Percentiles rank a stretch among this genome's conserved stretches.
Evolutionary conservation across 1,284 basidiomycete species (phyloP).

Genomic region (Veloboletus limbatus): DNA sequence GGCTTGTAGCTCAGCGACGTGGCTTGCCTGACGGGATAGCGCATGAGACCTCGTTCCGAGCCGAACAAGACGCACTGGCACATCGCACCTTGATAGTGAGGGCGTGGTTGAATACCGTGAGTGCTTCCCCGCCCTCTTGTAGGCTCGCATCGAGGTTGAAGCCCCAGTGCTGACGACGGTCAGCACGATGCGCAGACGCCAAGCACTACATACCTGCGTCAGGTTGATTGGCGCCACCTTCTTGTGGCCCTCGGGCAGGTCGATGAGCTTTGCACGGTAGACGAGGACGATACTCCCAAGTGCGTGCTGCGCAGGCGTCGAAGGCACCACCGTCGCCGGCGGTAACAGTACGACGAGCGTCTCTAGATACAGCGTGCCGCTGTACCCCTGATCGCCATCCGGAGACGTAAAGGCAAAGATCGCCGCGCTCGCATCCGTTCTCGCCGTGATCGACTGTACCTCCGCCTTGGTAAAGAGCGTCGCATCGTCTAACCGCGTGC

Average conservation of each 20-base stretch:
- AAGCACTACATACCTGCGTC: conserved; percentile 51
- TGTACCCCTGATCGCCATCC: conserved; percentile 68
- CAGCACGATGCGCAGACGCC: not conserved
- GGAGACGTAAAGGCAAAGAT: conserved; percentile 59
- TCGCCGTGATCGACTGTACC: conserved; percentile 34
- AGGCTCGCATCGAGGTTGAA: conserved; percentile 75
- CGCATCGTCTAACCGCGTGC: conserved; percentile 41
- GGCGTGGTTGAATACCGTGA: conserved; percentile 54
- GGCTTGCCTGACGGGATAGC: conserved; percentile 43
- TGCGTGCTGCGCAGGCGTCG: conserved; percentile 40
- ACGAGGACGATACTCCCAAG: conserved; percentile 63
- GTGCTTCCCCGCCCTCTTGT: conserved; percentile 38
- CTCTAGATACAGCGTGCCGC: conserved; percentile 58
- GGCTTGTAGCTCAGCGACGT: conserved; percentile 50
- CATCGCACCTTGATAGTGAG: conserved; percentile 54
- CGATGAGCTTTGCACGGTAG: conserved; percentile 62
- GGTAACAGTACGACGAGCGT: conserved; percentile 55
- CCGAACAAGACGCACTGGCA: not conserved
- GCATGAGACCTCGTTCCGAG: not conserved
- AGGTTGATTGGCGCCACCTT: conserved; percentile 68
- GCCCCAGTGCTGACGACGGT: conserved; percentile 61
- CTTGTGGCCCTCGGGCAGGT: conserved; percentile 30
- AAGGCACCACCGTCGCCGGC: conserved; percentile 38
- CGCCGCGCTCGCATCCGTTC: conserved; percentile 32
- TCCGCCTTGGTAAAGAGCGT: conserved; percentile 59